Evolutionary conservation across 768 basidiomycete species (phyloP).

Genomic region (Podaxis rugospora): DNA sequence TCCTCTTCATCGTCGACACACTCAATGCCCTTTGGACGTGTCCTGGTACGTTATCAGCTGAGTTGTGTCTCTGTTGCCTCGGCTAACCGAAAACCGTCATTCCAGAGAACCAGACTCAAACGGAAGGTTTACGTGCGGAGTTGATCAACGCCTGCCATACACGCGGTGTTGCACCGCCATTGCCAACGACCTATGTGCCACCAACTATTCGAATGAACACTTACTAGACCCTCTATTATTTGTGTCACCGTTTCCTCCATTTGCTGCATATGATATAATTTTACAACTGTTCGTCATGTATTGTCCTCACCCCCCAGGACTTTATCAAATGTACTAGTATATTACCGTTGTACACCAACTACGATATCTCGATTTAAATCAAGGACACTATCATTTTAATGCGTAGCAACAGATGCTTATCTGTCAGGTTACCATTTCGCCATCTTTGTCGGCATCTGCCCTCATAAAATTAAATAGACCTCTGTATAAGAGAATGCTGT

Average conservation of each 20-base stretch:
- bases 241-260: neutral
- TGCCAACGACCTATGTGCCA: neutral
- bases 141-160: constrained; percentile 5
- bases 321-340: neutral
- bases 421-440: too few species aligned
- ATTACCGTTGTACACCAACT: neutral
- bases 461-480: too few species aligned
- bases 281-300: neutral
- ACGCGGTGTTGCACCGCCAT: constrained; percentile 7
- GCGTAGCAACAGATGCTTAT: too few species aligned
- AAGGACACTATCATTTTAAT: too few species aligned
- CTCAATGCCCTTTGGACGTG: constrained; percentile 70
- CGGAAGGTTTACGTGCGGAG: neutral
- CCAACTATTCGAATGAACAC: neutral
- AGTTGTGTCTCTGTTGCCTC: neutral
- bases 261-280: neutral
- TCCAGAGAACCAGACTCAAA: constrained; percentile 2
- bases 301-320: neutral
- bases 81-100: neutral
- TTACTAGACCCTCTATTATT: neutral
- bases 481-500: too few species aligned
- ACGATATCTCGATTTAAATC: neutral
- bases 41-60: constrained; percentile 26
- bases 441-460: too few species aligned
- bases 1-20: constrained; percentile 60